These are phyloP conservation scores for Eucalyptus leucophloia DNA, from an alignment of 345 rosid genomes.

Conservation along the genomic window DNA sequence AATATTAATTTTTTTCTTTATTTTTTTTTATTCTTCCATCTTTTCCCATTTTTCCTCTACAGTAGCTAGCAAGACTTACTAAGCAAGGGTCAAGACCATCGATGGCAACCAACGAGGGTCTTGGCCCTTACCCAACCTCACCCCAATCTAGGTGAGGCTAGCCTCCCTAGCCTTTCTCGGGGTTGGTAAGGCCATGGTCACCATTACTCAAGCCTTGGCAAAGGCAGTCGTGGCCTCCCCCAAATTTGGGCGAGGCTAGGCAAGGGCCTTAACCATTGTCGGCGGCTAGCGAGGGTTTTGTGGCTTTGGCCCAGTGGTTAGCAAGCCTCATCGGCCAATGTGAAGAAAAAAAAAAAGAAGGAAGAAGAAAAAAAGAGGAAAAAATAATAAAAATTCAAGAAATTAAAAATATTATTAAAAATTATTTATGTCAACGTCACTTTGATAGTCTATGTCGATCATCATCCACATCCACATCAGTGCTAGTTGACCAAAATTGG, in stretches of 20 bases:
- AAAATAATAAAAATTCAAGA: too few species aligned
- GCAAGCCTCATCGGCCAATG: too few species aligned
- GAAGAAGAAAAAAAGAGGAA: rapidly evolving
- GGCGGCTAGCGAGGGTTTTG: rapidly evolving
- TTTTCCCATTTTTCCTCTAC: too few species aligned
- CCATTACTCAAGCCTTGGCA: too few species aligned
- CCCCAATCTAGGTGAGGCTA: rapidly evolving
- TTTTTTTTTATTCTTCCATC: too few species aligned
- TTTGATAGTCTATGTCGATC: rapidly evolving
- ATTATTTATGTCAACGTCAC: rapidly evolving
- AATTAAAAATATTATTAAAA: too few species aligned
- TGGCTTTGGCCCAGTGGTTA: too few species aligned
- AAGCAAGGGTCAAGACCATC: too few species aligned
- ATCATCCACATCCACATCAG: too few species aligned
- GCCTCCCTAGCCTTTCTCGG: rapidly evolving
- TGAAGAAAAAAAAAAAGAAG: too few species aligned
- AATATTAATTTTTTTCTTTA: rapidly evolving
- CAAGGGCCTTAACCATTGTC: rapidly evolving
- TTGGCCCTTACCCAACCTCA: too few species aligned
- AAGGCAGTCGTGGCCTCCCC: rapidly evolving
- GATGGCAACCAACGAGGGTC: rapidly evolving
- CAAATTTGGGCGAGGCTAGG: rapidly evolving
- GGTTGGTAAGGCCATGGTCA: rapidly evolving
- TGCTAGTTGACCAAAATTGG: rapidly evolving
- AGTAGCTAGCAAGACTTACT: rapidly evolving